phyloP scores from a whole-genome alignment of 2,329 filamentous ascomycete species.

The Penicillium sp. region DNA sequence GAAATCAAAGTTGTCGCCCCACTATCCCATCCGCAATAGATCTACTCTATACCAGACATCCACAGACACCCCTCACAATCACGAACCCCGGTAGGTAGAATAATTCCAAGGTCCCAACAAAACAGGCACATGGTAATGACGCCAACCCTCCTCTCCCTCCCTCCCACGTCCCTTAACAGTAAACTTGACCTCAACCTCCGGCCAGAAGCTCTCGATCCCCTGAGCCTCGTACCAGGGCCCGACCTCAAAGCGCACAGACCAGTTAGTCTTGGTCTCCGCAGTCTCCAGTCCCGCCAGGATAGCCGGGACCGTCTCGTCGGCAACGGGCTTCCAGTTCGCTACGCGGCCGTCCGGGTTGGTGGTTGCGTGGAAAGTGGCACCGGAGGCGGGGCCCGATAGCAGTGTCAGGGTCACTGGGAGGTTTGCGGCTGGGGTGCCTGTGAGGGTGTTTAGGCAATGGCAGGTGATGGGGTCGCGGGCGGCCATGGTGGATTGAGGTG shows the following conservation, averaged over 20 bases:
- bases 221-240: constrained; percentile 50
- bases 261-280: constrained; percentile 44
- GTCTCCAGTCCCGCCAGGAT: constrained; percentile 38
- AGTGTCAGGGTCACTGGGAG: constrained; percentile 54
- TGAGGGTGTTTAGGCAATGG: constrained; percentile 52
- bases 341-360: constrained; percentile 51
- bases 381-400: constrained; percentile 55
- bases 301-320: constrained; percentile 26
- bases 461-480: constrained; percentile 51
- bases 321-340: constrained; percentile 41
- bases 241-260: constrained; percentile 49
- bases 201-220: constrained; percentile 53
- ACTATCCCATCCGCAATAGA: neutral
- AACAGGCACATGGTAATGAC: constrained; percentile 55
- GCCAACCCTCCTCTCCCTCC: constrained; percentile 45
- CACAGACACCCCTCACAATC: neutral
- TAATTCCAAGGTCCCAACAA: constrained; percentile 54
- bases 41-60: neutral
- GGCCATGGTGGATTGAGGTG: constrained; percentile 28
- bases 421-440: constrained; percentile 45
- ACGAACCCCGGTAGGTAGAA: constrained; percentile 52
- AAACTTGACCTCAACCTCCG: constrained; percentile 53
- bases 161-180: constrained; percentile 46
- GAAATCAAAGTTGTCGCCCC: neutral
- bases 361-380: constrained; percentile 38